These are phyloP conservation scores for Botryotinia calthae DNA, from an alignment of 2,329 filamentous ascomycete genomes.

Conservation along the genomic window DNA sequence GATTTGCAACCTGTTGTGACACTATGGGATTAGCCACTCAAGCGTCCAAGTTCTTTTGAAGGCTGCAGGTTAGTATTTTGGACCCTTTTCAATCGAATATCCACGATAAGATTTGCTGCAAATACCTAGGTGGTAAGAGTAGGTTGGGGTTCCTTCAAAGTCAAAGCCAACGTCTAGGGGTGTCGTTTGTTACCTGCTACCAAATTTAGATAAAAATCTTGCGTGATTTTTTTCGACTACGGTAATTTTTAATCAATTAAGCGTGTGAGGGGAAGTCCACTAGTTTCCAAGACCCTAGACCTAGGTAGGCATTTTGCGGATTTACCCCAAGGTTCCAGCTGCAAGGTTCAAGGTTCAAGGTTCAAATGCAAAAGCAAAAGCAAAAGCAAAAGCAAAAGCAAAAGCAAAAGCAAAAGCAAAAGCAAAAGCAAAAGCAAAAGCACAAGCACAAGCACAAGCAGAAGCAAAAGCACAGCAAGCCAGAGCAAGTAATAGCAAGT, in stretches of 20 bases:
- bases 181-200: background rate
- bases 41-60: background rate
- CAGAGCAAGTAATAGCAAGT: too few species aligned
- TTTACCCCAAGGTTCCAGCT: background rate
- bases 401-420: background rate
- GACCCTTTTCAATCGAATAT: background rate
- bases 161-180: background rate
- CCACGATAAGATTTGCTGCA: background rate
- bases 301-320: background rate
- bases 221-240: background rate
- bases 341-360: background rate
- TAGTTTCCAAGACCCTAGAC: background rate
- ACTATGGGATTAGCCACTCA: slow-evolving; percentile 5
- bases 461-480: background rate
- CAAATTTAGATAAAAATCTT: slow-evolving; percentile 4
- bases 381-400: background rate
- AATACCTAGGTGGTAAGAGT: background rate
- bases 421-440: background rate
- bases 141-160: background rate
- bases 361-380: background rate
- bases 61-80: background rate
- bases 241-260: background rate
- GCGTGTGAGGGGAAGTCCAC: background rate
- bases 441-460: too few species aligned
- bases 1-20: slow-evolving; percentile 18